phyloP scores from a whole-genome alignment of 495 filamentous ascomycete species.

The Lasiosphaeria hispida region DNA sequence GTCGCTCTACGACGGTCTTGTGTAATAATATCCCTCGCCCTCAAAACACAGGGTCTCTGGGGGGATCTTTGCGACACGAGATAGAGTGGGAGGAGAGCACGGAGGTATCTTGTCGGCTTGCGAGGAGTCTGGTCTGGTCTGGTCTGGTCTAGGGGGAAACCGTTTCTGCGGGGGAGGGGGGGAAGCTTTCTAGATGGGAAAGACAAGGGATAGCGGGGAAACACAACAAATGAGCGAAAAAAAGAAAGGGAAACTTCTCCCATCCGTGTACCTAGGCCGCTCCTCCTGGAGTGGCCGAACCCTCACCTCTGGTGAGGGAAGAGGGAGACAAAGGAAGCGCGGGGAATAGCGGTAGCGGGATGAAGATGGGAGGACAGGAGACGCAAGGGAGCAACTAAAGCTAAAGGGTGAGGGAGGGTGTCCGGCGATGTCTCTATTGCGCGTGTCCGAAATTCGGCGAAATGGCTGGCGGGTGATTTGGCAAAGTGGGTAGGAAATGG shows the following conservation, averaged over 20 bases:
- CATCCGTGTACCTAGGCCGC: too few relatives aligned
- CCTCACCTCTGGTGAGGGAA: too few relatives aligned
- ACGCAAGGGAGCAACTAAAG: not conserved
- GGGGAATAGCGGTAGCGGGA: too few relatives aligned
- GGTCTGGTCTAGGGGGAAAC: too few relatives aligned
- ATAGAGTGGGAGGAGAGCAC: too few relatives aligned
- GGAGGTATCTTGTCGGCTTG: too few relatives aligned
- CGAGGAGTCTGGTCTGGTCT: too few relatives aligned
- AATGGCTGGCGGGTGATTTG: not conserved
- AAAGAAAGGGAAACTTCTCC: conserved; percentile 4
- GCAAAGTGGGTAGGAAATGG: not conserved
- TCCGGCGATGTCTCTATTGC: not conserved
- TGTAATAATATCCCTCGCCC: conserved; percentile 44
- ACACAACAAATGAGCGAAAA: conserved; percentile 4
- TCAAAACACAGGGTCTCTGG: not conserved
- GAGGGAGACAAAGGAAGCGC: too few relatives aligned
- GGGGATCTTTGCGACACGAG: not conserved
- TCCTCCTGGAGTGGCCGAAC: too few relatives aligned
- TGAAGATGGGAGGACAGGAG: not conserved
- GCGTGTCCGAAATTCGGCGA: not conserved
- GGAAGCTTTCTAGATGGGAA: too few relatives aligned
- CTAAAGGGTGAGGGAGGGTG: not conserved
- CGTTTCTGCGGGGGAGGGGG: too few relatives aligned
- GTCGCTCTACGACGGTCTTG: conserved; percentile 92
- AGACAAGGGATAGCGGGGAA: not conserved